A percentile compares a stretch with the other conserved stretches of the same genome.
These are phyloP conservation scores for Aspergillus terreus DNA, from an alignment of 2,329 filamentous ascomycete species.

Conservation along the genomic window DNA sequence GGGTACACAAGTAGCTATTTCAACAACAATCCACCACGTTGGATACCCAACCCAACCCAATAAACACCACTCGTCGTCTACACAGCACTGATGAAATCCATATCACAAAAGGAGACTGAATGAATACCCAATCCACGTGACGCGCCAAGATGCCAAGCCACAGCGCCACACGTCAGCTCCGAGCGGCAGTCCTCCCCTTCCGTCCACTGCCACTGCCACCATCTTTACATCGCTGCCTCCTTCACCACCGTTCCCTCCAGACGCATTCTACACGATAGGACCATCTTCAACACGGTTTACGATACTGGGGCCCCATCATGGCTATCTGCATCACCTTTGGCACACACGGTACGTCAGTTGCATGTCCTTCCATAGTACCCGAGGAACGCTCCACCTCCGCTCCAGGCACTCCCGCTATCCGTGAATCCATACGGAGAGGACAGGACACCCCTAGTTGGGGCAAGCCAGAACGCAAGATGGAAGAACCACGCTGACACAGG, in stretches of 20 bases:
- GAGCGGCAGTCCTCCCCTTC: constrained; percentile 19
- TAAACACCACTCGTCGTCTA: no score
- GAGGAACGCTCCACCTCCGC: neutral
- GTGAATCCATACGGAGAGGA: neutral
- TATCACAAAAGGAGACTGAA: no score
- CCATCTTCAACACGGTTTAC: neutral
- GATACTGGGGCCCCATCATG: constrained; percentile 22
- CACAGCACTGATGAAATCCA: no score
- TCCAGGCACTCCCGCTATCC: neutral
- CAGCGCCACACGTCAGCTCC: constrained; percentile 27
- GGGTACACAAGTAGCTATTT: no score
- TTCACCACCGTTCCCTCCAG: neutral
- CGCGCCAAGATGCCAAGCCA: constrained; percentile 31
- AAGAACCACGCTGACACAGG: constrained; percentile 1
- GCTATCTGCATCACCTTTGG: constrained; percentile 44
- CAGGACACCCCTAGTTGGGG: neutral
- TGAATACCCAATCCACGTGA: neutral
- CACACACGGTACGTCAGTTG: constrained; percentile 32
- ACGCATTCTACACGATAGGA: neutral
- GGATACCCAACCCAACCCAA: no score
- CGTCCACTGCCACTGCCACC: constrained; percentile 4
- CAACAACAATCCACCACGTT: no score
- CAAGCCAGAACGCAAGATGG: neutral
- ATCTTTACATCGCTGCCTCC: neutral
- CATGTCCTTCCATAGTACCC: neutral